These are phyloP conservation scores for Lipomyces mesembrius DNA, from an alignment of 805 yeast species.

Conservation along the genomic window DNA sequence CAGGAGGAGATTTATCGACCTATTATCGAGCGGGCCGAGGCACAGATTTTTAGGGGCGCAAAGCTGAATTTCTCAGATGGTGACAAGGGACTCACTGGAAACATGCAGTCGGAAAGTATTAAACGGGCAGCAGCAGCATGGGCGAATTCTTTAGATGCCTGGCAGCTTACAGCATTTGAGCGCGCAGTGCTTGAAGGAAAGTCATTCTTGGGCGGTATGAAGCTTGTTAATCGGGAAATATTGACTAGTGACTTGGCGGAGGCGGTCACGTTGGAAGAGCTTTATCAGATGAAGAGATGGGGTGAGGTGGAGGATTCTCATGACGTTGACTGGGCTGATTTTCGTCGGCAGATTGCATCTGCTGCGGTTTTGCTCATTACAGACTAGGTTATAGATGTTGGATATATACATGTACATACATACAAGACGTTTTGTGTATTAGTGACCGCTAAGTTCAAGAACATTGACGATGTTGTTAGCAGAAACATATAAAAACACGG, in stretches of 20 bases:
- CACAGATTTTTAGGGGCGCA: conserved; percentile 56
- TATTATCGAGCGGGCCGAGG: conserved; percentile 68
- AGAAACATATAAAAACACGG: background rate
- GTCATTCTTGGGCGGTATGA: conserved; percentile 81
- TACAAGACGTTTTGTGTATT: no score
- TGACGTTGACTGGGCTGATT: conserved; percentile 92
- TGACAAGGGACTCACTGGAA: conserved; percentile 81
- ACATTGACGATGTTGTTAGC: no score
- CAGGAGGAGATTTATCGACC: conserved; percentile 82
- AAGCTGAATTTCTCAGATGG: conserved; percentile 70
- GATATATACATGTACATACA: background rate
- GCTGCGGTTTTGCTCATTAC: conserved; percentile 63
- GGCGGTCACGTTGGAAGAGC: conserved; percentile 79
- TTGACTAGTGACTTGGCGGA: conserved; percentile 68
- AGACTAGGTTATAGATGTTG: background rate
- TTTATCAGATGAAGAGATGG: conserved; percentile 87
- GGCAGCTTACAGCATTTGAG: conserved; percentile 88
- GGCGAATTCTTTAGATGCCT: conserved; percentile 64
- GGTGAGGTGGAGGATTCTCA: conserved; percentile 99
- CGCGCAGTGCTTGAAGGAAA: conserved; percentile 84
- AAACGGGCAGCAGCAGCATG: conserved; percentile 66
- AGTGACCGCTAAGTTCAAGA: no score
- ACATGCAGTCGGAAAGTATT: conserved; percentile 65
- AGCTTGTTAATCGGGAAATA: conserved; percentile 54
- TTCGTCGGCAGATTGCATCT: conserved; percentile 78